These are phyloP conservation scores for Magnaporthiopsis poae DNA, from an alignment of 2,329 filamentous ascomycete species.

Conservation along the genomic window DNA sequence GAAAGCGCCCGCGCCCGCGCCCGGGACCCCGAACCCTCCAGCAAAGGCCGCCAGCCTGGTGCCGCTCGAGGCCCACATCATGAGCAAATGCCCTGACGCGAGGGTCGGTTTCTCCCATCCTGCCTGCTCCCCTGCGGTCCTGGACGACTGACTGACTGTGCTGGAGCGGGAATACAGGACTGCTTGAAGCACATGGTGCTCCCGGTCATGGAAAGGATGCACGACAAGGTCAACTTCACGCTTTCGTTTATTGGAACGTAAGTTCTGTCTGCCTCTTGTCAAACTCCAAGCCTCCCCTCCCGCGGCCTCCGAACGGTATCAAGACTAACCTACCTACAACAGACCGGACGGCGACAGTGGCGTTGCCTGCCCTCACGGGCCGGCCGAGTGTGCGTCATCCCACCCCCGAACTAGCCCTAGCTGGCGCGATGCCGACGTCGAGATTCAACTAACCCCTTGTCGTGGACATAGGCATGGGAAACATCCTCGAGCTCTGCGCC, in stretches of 20 bases:
- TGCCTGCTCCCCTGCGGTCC: neutral
- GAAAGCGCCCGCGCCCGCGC: conserved; percentile 8
- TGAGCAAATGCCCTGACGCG: conserved; percentile 94
- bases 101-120: conserved; percentile 30
- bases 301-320: too few species aligned
- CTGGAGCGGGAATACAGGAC: conserved; percentile 33
- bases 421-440: neutral
- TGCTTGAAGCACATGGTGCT: conserved; percentile 74
- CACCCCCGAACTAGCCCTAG: neutral
- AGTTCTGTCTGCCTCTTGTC: conserved; percentile 17
- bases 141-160: neutral
- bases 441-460: neutral
- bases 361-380: conserved; percentile 80
- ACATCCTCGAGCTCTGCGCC: conserved; percentile 90
- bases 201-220: conserved; percentile 73
- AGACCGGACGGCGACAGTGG: conserved; percentile 64
- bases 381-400: conserved; percentile 55
- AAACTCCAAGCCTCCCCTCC: too few species aligned
- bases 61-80: conserved; percentile 86
- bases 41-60: conserved; percentile 34
- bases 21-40: neutral
- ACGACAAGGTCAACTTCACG: conserved; percentile 79
- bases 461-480: conserved; percentile 57
- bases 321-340: conserved; percentile 23
- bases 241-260: conserved; percentile 82